Conservation (phyloP, 192 early-diverging fungal genomes). For the Coemansia sp. region DNA sequence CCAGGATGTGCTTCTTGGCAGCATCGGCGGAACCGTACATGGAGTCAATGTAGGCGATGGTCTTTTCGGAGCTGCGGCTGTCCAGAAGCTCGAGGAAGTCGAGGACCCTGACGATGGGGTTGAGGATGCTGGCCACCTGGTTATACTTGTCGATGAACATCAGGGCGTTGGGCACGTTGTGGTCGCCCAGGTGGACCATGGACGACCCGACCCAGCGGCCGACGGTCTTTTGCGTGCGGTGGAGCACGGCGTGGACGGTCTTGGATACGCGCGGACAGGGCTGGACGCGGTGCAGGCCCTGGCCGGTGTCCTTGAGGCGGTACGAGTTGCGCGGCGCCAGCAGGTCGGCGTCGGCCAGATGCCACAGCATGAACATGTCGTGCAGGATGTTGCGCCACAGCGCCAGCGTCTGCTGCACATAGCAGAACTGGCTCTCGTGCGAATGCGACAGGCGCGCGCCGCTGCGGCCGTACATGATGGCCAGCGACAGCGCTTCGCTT, state of each 20-base stretch:
- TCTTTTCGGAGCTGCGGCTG: conserved; percentile 33
- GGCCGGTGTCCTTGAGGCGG: conserved; percentile 92
- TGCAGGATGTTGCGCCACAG: conserved; percentile 96
- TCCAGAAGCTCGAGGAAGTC: conserved; percentile 68
- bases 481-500: conserved; percentile 63
- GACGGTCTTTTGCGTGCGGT: conserved; percentile 57
- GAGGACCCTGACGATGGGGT: conserved; percentile 78
- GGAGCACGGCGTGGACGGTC: conserved; percentile 71
- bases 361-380: conserved; percentile 98
- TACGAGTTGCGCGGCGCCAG: conserved; percentile 70
- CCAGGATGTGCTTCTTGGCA: conserved; percentile 73
- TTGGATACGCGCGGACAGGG: conserved; percentile 77
- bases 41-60: conserved; percentile 68
- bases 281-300: conserved; percentile 96
- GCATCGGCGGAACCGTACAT: conserved; percentile 66
- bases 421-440: conserved; percentile 91
- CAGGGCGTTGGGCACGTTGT: conserved; percentile 97
- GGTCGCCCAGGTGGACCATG: conserved; percentile 96
- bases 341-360: conserved; percentile 85
- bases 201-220: conserved; percentile 92
- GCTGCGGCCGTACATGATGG: conserved; percentile 77
- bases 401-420: conserved; percentile 89
- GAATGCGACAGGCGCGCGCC: conserved; percentile 91
- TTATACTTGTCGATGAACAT: conserved; percentile 99
- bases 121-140: conserved; percentile 94